A percentile compares a stretch with the other conserved stretches of the same genome.
phyloP scores from a whole-genome alignment of 2,329 filamentous ascomycete species.

The Arthroderma sp. region DNA sequence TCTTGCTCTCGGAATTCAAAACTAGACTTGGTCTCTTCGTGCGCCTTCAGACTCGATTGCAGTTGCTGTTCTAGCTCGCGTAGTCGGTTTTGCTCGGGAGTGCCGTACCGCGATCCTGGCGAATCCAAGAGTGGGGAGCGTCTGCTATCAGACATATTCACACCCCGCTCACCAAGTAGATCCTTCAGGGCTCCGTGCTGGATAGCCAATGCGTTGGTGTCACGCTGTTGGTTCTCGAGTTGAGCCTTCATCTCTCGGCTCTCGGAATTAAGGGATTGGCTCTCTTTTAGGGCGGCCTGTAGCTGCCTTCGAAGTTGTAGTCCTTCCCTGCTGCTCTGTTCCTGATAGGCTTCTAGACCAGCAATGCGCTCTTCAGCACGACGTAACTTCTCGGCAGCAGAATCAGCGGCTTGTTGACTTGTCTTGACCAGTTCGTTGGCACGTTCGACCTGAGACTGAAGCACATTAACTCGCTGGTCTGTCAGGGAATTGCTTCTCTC shows the following conservation, averaged over 20 bases:
- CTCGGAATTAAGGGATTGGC: slow-evolving; percentile 65
- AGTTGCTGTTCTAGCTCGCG: slow-evolving; percentile 84
- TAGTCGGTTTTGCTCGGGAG: slow-evolving; percentile 66
- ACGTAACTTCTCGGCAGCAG: slow-evolving; percentile 75
- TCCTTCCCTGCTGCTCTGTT: slow-evolving; percentile 88
- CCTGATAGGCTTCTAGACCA: slow-evolving; percentile 90
- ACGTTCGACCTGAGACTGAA: slow-evolving; percentile 67
- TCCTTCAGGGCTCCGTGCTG: slow-evolving; percentile 91
- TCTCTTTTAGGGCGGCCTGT: slow-evolving; percentile 70
- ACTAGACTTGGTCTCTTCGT: slow-evolving; percentile 70
- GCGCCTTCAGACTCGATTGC: slow-evolving; percentile 59
- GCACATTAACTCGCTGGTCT: slow-evolving; percentile 51
- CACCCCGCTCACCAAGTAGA: slow-evolving; percentile 75
- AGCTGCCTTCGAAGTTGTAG: slow-evolving; percentile 81
- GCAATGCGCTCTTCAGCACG: slow-evolving; percentile 94
- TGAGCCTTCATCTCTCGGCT: slow-evolving; percentile 74
- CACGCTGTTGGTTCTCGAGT: slow-evolving; percentile 73
- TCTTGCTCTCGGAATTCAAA: slow-evolving; percentile 74
- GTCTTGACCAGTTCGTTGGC: slow-evolving; percentile 73
- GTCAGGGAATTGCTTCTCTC: slow-evolving; percentile 37
- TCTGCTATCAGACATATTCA: slow-evolving; percentile 58
- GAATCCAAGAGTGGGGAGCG: slow-evolving; percentile 61
- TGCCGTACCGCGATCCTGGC: slow-evolving; percentile 61
- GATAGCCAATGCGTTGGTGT: slow-evolving; percentile 84
- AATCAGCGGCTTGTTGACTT: slow-evolving; percentile 79